These are phyloP conservation scores for Herpetospermum pedunculosum DNA, from an alignment of 306 rosid genomes.

Conservation along the genomic window DNA sequence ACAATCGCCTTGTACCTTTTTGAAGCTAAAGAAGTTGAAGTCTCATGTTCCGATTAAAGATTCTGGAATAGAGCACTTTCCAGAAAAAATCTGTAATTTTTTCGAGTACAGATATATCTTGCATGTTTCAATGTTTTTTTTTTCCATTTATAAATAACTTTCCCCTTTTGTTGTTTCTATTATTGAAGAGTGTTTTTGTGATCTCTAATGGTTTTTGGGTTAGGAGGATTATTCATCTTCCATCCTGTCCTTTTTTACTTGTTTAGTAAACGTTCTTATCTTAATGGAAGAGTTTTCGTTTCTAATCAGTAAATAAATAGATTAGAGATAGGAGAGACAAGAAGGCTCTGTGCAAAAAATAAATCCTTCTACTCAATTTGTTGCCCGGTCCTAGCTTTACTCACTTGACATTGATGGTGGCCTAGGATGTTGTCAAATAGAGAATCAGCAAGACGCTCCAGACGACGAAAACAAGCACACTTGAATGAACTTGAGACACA, in stretches of 20 bases:
- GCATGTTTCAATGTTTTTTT: not conserved
- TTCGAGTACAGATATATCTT: not conserved
- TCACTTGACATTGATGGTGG: constrained; percentile 19
- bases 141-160: not conserved
- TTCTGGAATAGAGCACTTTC: not conserved
- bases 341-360: not conserved
- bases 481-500: constrained; percentile 48
- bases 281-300: not conserved
- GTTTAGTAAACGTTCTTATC: not conserved
- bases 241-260: not conserved
- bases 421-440: constrained; percentile 53
- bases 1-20: not conserved
- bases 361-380: constrained; percentile 11
- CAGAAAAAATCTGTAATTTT: not conserved
- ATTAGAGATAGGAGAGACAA: not conserved
- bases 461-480: constrained; percentile 56
- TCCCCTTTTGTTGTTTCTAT: not conserved
- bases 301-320: constrained; percentile 7
- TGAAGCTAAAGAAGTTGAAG: not conserved
- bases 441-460: constrained; percentile 60
- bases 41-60: not conserved
- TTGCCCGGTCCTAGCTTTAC: constrained; percentile 7
- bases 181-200: not conserved
- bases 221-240: not conserved
- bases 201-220: not conserved